Percentiles rank a stretch among this genome's conserved stretches.
phyloP scores from a whole-genome alignment of 108 stramenopile species.

The Cyclotella cryptica region DNA sequence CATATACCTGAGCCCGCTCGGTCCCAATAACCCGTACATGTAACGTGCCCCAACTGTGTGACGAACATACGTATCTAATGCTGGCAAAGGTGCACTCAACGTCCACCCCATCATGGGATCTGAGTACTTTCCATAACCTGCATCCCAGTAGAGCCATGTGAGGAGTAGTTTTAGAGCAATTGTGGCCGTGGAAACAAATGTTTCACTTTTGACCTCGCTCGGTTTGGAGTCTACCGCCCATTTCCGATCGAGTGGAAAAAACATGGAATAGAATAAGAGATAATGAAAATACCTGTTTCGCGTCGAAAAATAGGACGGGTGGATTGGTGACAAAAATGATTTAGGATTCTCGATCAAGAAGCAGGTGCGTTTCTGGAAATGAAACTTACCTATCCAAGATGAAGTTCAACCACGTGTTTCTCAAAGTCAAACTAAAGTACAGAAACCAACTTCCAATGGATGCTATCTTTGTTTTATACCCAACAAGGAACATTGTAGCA shows the following conservation, averaged over 20 bases:
- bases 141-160: slow-evolving; percentile 87
- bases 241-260: slow-evolving; percentile 61
- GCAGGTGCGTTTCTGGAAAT: neutral
- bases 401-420: slow-evolving; percentile 89
- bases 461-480: slow-evolving; percentile 64
- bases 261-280: slow-evolving; percentile 80
- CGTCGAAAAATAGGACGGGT: neutral
- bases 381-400: slow-evolving; percentile 76
- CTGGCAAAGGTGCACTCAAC: slow-evolving; percentile 75
- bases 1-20: slow-evolving; percentile 72
- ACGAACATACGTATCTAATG: slow-evolving; percentile 85
- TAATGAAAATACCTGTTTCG: slow-evolving; percentile 75
- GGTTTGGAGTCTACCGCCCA: slow-evolving; percentile 60
- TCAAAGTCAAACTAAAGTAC: slow-evolving; percentile 77
- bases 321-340: neutral
- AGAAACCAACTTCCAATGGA: slow-evolving; percentile 77
- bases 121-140: slow-evolving; percentile 81
- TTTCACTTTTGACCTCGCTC: slow-evolving; percentile 7
- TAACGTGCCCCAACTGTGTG: slow-evolving; percentile 78
- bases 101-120: slow-evolving; percentile 83
- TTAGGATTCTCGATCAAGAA: neutral
- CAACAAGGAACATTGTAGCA: slow-evolving; percentile 67
- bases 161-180: slow-evolving; percentile 68
- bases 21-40: slow-evolving; percentile 80
- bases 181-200: slow-evolving; percentile 46